A percentile compares a stretch with the other conserved stretches of the same genome.
phyloP scores from a whole-genome alignment of 805 yeast genomes.

The Pichia occidentalis region DNA sequence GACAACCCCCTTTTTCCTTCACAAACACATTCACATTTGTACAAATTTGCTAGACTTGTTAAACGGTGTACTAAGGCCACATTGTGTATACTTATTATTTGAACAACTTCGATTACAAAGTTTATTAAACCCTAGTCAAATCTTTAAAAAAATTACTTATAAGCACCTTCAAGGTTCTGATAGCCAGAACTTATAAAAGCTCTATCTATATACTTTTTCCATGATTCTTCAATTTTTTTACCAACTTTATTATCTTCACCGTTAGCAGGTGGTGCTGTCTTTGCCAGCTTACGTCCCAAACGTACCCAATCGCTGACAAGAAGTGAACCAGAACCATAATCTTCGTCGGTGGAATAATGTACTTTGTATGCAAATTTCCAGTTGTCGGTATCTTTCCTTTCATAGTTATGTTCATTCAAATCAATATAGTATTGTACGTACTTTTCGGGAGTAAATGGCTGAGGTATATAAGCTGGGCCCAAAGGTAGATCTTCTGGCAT shows the following conservation, averaged over 20 bases:
- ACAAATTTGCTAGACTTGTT: too few relatives aligned
- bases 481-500: constrained; percentile 48
- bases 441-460: constrained; percentile 63
- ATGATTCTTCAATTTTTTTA: constrained; percentile 33
- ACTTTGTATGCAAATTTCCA: constrained; percentile 50
- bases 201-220: constrained; percentile 51
- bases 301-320: constrained; percentile 59
- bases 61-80: too few relatives aligned
- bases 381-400: constrained; percentile 31
- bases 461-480: constrained; percentile 75
- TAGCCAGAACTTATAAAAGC: constrained; percentile 64
- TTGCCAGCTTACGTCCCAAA: constrained; percentile 47
- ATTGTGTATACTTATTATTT: too few relatives aligned
- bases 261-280: constrained; percentile 27
- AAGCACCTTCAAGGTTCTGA: constrained; percentile 34
- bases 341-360: constrained; percentile 65
- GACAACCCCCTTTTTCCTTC: too few relatives aligned
- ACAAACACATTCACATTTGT: too few relatives aligned
- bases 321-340: constrained; percentile 45
- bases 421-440: constrained; percentile 75
- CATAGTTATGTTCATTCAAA: constrained; percentile 29
- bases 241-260: constrained; percentile 5
- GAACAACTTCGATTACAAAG: too few relatives aligned
- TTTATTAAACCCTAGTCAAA: too few relatives aligned
- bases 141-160: neutral